A percentile compares a stretch with the other conserved stretches of the same genome.
phyloP scores from a whole-genome alignment of 2,329 filamentous ascomycete species.

The Talaromyces sp. region DNA sequence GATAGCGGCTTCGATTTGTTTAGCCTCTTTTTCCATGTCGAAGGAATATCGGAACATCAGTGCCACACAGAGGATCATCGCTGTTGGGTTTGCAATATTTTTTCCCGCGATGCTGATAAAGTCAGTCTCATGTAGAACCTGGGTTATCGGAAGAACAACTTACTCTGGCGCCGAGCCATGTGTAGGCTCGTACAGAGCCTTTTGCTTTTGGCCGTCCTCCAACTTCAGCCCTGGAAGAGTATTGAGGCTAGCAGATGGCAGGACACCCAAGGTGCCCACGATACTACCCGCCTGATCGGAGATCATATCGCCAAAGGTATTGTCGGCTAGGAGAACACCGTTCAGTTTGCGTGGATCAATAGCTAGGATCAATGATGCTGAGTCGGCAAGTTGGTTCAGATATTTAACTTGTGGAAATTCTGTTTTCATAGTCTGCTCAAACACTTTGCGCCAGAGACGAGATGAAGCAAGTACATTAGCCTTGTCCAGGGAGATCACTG shows the following conservation, averaged over 20 bases:
- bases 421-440: conserved; percentile 70
- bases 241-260: conserved; percentile 79
- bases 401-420: conserved; percentile 81
- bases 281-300: conserved; percentile 89
- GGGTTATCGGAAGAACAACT: conserved; percentile 8
- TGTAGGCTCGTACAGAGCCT: conserved; percentile 91
- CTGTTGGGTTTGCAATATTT: conserved; percentile 82
- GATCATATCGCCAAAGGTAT: conserved; percentile 89
- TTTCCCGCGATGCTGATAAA: conserved; percentile 73
- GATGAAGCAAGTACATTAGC: conserved; percentile 87
- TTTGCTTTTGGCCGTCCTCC: conserved; percentile 60
- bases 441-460: conserved; percentile 76
- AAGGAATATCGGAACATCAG: conserved; percentile 94
- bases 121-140: not conserved
- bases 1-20: conserved; percentile 73
- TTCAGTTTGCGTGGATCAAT: conserved; percentile 81
- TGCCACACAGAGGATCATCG: conserved; percentile 80
- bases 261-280: conserved; percentile 74
- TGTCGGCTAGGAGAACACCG: conserved; percentile 81
- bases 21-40: conserved; percentile 67
- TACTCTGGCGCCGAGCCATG: conserved; percentile 54
- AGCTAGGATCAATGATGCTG: conserved; percentile 84
- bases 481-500: conserved; percentile 83
- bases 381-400: conserved; percentile 83
- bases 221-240: conserved; percentile 66